Evolutionary conservation across 106 monocot species (phyloP), one percentile per base, ranked within the genome.

Genomic region (Chionographis japonica): DNA sequence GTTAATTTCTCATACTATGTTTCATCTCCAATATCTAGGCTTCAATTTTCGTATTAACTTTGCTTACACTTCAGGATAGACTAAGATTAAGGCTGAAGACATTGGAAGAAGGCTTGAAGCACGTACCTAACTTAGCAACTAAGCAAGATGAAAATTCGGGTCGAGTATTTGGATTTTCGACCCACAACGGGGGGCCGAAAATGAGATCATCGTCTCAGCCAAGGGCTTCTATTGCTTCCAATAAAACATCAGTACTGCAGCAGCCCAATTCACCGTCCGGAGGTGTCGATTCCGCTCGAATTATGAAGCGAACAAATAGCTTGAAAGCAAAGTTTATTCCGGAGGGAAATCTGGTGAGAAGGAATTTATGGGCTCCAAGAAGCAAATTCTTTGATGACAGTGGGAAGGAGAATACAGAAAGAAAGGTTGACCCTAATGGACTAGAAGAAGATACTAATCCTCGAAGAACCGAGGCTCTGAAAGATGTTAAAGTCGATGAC

Each of bases 81-180:
- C 61, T 90, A 13, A 83, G 65, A 52, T 46, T 71, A 62, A 69
- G 83, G 70, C 56, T 90, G 17, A 84, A 79, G 74, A 81, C 76
- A 62, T 49, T 90, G 38, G 90, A 90, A 72, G 84, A 86, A 49
- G 70, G 76, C 20, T 49, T 84, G 63, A 85, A 71, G 80, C 62
- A 68, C 59, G 18, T 38, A 56, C 46, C 84, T 66, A 60, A 11
- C 68, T 61, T 60, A 51, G 64, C 73, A 66, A 14, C 9, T 35
- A 68, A 67, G 38, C 38, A 74, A 71, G 57, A 27, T 37, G 71
- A 60, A 58, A 60, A 58, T 36, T 63, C 56, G 17, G 65, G 65
- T n/a, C 37, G 65, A 37, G 54, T 49, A 16, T 40, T 38, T 54
- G 72, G 56, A 73, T 17, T 13, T 56, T 17, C 7, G 12, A 39